These are phyloP conservation scores for apple (Malus domestica) DNA, from an alignment of 306 rosid genomes.

Conservation along the genomic window ASM211411v1 NC_041797.1:1975001-1975500, in stretches of 20 bases:
- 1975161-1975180: background rate
- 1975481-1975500: too few relatives aligned
- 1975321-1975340: constrained; percentile 99
- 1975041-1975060: background rate
- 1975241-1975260: constrained; percentile 83
- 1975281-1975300: constrained; percentile 85
- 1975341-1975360: constrained; percentile 89
- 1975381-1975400: constrained; percentile 7
- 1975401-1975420: background rate
- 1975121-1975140: background rate
- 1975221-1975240: background rate
- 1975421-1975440: background rate
- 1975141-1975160: background rate
- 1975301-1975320: constrained; percentile 89
- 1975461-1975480: too few relatives aligned
- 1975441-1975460: too few relatives aligned
- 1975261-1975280: constrained; percentile 98
- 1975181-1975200: background rate
- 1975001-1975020: background rate
- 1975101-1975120: background rate
- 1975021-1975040: background rate
- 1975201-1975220: background rate
- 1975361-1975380: constrained; percentile 82
- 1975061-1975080: background rate
- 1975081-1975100: too few relatives aligned